phyloP scores from a whole-genome alignment of 768 basidiomycete genomes.

The Candolleomyces aberdarensis region DNA sequence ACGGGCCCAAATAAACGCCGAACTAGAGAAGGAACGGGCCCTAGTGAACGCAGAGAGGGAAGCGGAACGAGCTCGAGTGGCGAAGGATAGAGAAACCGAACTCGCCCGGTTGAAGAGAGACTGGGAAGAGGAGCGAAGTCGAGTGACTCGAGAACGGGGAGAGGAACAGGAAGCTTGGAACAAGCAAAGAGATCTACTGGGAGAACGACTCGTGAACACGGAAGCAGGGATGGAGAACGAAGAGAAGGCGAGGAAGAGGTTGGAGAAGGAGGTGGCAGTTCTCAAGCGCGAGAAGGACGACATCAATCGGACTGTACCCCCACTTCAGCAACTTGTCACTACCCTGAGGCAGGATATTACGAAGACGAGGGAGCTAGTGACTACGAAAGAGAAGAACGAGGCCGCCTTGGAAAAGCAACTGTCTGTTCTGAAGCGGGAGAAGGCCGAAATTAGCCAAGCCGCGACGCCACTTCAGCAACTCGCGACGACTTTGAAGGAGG shows the following conservation, averaged over 20 bases:
- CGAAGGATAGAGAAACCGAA: not conserved
- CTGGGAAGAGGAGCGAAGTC: not conserved
- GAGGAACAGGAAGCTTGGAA: not conserved
- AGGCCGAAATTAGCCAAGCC: not conserved
- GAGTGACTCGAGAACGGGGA: not conserved
- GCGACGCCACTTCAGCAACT: not conserved
- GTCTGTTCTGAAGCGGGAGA: not conserved
- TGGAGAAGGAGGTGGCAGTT: not conserved
- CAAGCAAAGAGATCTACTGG: not conserved
- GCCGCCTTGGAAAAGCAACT: not conserved
- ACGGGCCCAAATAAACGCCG: not conserved
- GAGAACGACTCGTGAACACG: not conserved
- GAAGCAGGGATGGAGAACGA: not conserved
- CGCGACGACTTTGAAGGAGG: not conserved
- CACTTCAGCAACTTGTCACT: too few species aligned
- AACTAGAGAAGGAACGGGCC: not conserved
- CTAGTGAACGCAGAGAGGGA: not conserved
- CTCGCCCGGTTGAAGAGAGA: not conserved
- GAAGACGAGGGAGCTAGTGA: not conserved
- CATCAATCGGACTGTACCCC: not conserved
- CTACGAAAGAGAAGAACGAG: not conserved
- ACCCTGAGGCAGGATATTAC: not conserved
- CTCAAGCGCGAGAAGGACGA: not conserved
- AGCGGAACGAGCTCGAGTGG: not conserved
- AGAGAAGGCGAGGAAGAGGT: not conserved